A percentile compares a stretch with the other conserved stretches of the same genome.
phyloP scores from a whole-genome alignment of 2,329 filamentous ascomycete genomes.

The Penicillium sp. region DNA sequence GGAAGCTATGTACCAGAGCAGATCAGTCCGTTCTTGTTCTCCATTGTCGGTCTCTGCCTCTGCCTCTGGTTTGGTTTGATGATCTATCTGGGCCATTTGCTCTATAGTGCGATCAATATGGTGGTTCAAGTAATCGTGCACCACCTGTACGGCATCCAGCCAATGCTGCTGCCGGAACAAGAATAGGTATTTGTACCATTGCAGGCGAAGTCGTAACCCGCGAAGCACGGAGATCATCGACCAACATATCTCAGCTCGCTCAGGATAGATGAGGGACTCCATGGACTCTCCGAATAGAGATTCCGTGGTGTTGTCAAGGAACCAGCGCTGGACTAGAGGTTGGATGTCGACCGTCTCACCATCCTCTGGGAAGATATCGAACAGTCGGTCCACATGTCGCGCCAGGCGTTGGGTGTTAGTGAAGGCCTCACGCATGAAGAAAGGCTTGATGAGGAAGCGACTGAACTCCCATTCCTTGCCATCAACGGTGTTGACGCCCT shows the following conservation, averaged over 20 bases:
- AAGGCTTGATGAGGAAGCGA: conserved; percentile 13
- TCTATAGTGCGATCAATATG: no score
- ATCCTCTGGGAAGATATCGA: conserved; percentile 1
- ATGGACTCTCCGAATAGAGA: neutral
- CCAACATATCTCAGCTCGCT: neutral
- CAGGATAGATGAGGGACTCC: neutral
- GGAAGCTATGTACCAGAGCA: conserved; percentile 10
- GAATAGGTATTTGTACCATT: neutral
- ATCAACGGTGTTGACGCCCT: conserved; percentile 9
- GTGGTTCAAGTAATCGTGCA: no score
- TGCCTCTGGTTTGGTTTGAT: no score
- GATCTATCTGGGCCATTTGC: no score
- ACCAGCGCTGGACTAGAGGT: conserved; percentile 15
- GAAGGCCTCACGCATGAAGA: conserved; percentile 9
- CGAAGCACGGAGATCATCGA: neutral
- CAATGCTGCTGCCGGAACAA: no score
- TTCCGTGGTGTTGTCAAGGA: neutral
- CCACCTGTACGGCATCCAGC: no score
- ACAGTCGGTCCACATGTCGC: neutral
- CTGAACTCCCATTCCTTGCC: conserved; percentile 10
- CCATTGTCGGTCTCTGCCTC: neutral
- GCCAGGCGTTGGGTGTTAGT: neutral
- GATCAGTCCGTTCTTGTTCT: neutral
- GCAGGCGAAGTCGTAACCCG: neutral
- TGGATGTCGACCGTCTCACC: conserved; percentile 5